Evolutionary conservation across 495 filamentous ascomycete species (phyloP).

Genomic region (Cercophora sp.): DNA sequence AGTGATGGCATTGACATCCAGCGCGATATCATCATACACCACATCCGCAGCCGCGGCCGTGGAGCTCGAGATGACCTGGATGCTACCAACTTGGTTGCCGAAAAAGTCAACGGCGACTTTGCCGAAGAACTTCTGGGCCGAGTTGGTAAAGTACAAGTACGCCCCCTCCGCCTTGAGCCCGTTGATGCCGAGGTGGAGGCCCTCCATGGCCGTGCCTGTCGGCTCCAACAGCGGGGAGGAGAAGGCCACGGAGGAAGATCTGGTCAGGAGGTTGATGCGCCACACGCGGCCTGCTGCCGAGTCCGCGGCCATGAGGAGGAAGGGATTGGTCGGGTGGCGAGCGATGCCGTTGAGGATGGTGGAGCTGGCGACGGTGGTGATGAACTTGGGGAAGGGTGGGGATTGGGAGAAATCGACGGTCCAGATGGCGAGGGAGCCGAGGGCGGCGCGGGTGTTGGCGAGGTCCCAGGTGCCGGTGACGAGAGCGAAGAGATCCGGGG

Average conservation of each 20-base stretch:
- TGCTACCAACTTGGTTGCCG: constrained; percentile 18
- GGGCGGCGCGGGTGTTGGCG: constrained; percentile 22
- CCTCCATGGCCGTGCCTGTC: constrained; percentile 11
- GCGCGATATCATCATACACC: constrained; percentile 21
- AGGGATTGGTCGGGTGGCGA: constrained; percentile 15
- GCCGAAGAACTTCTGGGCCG: constrained; percentile 32
- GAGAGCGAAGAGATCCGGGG: constrained; percentile 36
- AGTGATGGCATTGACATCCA: not conserved
- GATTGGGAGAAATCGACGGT: constrained; percentile 16
- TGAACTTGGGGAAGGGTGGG: constrained; percentile 18
- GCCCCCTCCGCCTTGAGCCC: constrained; percentile 31
- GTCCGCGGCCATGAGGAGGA: constrained; percentile 31
- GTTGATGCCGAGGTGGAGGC: constrained; percentile 39
- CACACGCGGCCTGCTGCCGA: constrained; percentile 35
- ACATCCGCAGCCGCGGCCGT: constrained; percentile 9
- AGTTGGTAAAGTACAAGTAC: constrained; percentile 43
- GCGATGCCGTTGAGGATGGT: constrained; percentile 38
- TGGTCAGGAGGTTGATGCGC: constrained; percentile 25
- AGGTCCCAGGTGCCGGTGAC: constrained; percentile 31
- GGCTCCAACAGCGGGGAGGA: constrained; percentile 14
- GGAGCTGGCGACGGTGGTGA: constrained; percentile 31
- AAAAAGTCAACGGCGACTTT: constrained; percentile 23
- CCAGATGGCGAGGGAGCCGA: constrained; percentile 34
- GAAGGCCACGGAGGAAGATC: constrained; percentile 18
- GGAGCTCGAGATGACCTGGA: constrained; percentile 14